Percentiles rank a stretch among this genome's conserved stretches.
phyloP scores from a whole-genome alignment of 495 filamentous ascomycete species.

The Penicillium lividum region DNA sequence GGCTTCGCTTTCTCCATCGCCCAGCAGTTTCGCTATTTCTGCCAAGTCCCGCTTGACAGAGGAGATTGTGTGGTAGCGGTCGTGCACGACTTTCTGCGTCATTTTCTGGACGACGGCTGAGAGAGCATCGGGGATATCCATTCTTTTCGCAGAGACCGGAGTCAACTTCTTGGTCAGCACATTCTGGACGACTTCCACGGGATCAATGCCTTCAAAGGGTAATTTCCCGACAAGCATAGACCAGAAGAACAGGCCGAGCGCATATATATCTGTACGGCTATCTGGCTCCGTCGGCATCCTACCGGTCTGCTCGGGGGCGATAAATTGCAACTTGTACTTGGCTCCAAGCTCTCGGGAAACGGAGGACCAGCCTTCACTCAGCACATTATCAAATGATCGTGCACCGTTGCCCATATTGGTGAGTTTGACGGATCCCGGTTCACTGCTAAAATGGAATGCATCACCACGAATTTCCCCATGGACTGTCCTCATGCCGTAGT shows the following conservation, averaged over 20 bases:
- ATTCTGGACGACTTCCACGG: constrained; percentile 84
- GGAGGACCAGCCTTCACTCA: constrained; percentile 81
- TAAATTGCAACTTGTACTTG: constrained; percentile 81
- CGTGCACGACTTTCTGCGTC: constrained; percentile 79
- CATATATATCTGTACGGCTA: constrained; percentile 87
- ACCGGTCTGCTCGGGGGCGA: constrained; percentile 90
- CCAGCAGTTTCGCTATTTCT: constrained; percentile 67
- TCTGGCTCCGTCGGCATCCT: constrained; percentile 88
- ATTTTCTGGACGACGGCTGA: constrained; percentile 84
- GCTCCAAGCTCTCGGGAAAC: constrained; percentile 77
- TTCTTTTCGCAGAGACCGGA: constrained; percentile 67
- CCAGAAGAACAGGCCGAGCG: constrained; percentile 84
- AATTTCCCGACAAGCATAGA: constrained; percentile 75
- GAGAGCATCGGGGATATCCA: constrained; percentile 79
- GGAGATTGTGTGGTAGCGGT: constrained; percentile 81
- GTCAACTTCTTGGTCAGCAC: constrained; percentile 76
- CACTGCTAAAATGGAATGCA: constrained; percentile 78
- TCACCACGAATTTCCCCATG: constrained; percentile 88
- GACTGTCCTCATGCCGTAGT: constrained; percentile 77
- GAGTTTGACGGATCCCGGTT: constrained; percentile 69
- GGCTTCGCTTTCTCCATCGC: constrained; percentile 68
- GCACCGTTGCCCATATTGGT: constrained; percentile 82
- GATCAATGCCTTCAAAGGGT: constrained; percentile 73
- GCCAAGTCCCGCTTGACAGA: constrained; percentile 77
- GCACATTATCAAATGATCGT: constrained; percentile 81